These are phyloP conservation scores for Ramalina intermedia DNA, from an alignment of 495 filamentous ascomycete genomes.

Conservation along the genomic window DNA sequence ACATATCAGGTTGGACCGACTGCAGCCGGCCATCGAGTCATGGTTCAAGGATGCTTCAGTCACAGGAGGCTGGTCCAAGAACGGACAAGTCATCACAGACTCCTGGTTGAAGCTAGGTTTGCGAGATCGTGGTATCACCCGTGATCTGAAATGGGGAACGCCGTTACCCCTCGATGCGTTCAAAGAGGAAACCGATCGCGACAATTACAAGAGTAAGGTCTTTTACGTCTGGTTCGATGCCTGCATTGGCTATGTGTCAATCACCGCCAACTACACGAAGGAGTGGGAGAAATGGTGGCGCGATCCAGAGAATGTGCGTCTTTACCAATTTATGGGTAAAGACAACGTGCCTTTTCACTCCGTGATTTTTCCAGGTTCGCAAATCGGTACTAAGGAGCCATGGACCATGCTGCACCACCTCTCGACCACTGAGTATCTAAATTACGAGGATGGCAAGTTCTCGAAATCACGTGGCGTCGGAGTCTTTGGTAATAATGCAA, in stretches of 20 bases:
- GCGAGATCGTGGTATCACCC: constrained; percentile 74
- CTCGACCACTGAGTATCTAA: constrained; percentile 86
- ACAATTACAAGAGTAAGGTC: constrained; percentile 24
- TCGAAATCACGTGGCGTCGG: constrained; percentile 81
- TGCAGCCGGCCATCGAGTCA: constrained; percentile 55
- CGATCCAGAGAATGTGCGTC: constrained; percentile 70
- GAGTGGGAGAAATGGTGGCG: constrained; percentile 96
- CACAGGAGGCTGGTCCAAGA: constrained; percentile 62
- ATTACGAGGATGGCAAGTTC: constrained; percentile 94
- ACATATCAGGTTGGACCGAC: constrained; percentile 65
- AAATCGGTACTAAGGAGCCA: constrained; percentile 67
- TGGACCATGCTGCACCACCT: constrained; percentile 90
- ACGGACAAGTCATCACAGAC: constrained; percentile 54
- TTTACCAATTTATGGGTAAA: constrained; percentile 98
- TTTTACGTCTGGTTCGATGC: constrained; percentile 98
- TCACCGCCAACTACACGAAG: constrained; percentile 83
- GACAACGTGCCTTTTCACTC: constrained; percentile 90
- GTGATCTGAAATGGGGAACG: constrained; percentile 84
- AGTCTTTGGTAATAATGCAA: constrained; percentile 81
- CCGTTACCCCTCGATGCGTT: constrained; percentile 40
- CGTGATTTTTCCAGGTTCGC: constrained; percentile 80
- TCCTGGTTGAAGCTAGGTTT: constrained; percentile 74
- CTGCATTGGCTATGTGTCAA: constrained; percentile 90
- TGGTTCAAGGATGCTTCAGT: constrained; percentile 49
- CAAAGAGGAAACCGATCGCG: constrained; percentile 18